These are phyloP conservation scores for Tilletia setariae DNA, from an alignment of 1,284 basidiomycete genomes.

Conservation along the genomic window DNA sequence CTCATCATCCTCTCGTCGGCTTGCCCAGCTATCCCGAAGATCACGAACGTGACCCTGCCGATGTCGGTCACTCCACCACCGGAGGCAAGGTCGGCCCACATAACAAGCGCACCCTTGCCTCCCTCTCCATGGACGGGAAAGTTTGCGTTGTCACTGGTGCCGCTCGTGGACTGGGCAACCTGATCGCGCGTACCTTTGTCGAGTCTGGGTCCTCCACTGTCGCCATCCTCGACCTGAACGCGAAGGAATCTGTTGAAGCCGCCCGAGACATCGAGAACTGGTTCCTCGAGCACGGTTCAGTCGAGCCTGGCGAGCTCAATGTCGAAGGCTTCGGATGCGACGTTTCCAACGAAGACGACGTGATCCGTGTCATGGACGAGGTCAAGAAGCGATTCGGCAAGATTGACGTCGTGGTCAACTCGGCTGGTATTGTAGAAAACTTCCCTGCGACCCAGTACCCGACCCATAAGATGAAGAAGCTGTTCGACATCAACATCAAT, in stretches of 20 bases:
- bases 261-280: constrained; percentile 69
- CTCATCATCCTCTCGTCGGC: no score
- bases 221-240: constrained; percentile 78
- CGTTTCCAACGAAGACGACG: constrained; percentile 69
- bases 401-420: constrained; percentile 62
- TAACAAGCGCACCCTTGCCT: constrained; percentile 40
- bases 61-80: constrained; percentile 43
- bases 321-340: constrained; percentile 80
- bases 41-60: constrained; percentile 29
- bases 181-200: constrained; percentile 68
- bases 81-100: constrained; percentile 38
- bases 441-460: constrained; percentile 77
- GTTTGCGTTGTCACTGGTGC: constrained; percentile 93
- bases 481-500: constrained; percentile 91
- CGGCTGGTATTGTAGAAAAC: constrained; percentile 81
- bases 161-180: constrained; percentile 65
- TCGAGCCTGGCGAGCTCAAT: constrained; percentile 65
- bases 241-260: constrained; percentile 68
- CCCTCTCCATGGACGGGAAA: constrained; percentile 58
- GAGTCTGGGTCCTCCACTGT: constrained; percentile 81
- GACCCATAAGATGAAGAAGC: constrained; percentile 58
- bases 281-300: constrained; percentile 63
- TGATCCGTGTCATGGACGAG: constrained; percentile 28
- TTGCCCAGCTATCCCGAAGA: constrained; percentile 24
- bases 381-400: constrained; percentile 67